Evolutionary conservation across 2,329 filamentous ascomycete species (phyloP), one percentile per base, ranked within the genome.

Genomic region (Orbilia oligospora): DNA sequence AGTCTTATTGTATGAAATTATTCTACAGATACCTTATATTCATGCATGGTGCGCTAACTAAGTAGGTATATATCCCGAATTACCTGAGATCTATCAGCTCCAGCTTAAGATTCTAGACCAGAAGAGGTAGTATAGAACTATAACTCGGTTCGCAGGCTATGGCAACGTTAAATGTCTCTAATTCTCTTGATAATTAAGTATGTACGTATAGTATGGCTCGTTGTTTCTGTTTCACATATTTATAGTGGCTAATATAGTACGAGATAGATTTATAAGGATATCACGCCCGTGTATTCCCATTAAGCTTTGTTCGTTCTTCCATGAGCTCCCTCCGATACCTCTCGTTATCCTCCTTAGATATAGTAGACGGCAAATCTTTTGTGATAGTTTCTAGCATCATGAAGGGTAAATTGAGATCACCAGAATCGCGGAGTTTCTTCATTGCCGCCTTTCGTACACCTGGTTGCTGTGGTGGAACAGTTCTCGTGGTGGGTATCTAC

Each of bases 281-380:
- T 41, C 38, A 41, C 27, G n/a, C 5, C 20, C 36, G 18, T 0
- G 33, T 61, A 20, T 61, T 61, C 20, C 56, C 56, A 27, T 44
- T 61, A 44, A 61, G 36, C 10, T 61, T 61, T n/a, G 56, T 61
- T 3, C 56, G 33, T 24, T 61, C 56, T n/a, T 61, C 56, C 36
- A 61, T 61, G 20, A 61, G 16, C 14, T 61, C 56, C n/a, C 56
- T 61, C 16, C 56, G 20, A 18, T 61, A 61, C 14, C 56, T 61
- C 8, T 61, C 56, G 10, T 61, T 61, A 27, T 61, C 56, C 12
- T 61, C 56, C 9, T 36, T 36, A 61, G 56, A 24, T 36, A 61
- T 61, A n/a, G 56, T 61, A 16, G 56, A 61, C 20, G 56, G 56
- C 3, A 61, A 9, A 9, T 41, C 56, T n/a, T 44, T 61, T 6